These are phyloP conservation scores for Ogataea ramenticola DNA, from an alignment of 805 yeast genomes.

Conservation along the genomic window DNA sequence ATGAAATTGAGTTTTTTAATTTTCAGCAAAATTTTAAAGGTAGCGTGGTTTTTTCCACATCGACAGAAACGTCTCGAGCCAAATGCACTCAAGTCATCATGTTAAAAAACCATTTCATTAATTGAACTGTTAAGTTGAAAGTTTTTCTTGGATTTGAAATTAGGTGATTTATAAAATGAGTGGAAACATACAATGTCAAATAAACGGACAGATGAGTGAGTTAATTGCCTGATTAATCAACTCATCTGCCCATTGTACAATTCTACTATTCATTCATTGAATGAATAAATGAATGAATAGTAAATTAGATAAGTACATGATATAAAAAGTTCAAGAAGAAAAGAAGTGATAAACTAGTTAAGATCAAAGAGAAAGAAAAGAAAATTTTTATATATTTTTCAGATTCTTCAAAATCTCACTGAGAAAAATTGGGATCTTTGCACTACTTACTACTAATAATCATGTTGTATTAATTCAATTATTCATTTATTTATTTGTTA, in stretches of 20 bases:
- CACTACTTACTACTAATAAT: too few relatives aligned
- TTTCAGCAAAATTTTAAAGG: slow-evolving; percentile 71
- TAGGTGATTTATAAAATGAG: too few relatives aligned
- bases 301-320: too few relatives aligned
- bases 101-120: slow-evolving; percentile 4
- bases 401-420: too few relatives aligned
- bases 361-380: not conserved
- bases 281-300: too few relatives aligned
- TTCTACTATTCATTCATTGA: too few relatives aligned
- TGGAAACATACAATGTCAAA: too few relatives aligned
- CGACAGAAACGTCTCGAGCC: slow-evolving; percentile 95
- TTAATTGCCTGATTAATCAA: not conserved
- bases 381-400: too few relatives aligned
- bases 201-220: not conserved
- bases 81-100: slow-evolving; percentile 99
- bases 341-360: not conserved
- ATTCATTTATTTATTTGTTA: too few relatives aligned
- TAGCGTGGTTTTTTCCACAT: slow-evolving; percentile 99
- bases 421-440: not conserved
- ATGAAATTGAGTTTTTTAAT: not conserved
- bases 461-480: too few relatives aligned
- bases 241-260: not conserved
- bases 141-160: too few relatives aligned
- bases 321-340: not conserved
- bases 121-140: too few relatives aligned